Evolutionary conservation across 305 asterid genomes (phyloP), one percentile per base, ranked within the genome.

Genomic region (Striga hermonthica): DNA sequence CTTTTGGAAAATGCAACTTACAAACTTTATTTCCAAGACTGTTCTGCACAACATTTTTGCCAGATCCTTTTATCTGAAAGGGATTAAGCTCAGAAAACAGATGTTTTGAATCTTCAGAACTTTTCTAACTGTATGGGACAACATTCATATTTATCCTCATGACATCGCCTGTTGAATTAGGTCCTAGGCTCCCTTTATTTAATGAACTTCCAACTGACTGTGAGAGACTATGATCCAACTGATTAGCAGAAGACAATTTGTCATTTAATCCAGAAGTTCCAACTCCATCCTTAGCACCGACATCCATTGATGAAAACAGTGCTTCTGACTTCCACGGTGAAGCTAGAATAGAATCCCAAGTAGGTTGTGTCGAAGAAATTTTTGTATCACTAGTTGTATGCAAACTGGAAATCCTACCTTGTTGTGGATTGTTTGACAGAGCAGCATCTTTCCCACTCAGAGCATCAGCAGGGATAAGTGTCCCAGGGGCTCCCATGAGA

Each of bases 401-500:
- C 68, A 72, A 60, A 63, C 70, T 68, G 37, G 94, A 81, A 81
- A 78, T 80, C 70, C 73, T 82, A 77, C 74, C 75, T 72, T 76
- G 71, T 60, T 82, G 80, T 31, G 91, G 76, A 80, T 64, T 77
- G 63, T 72, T 63, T 3, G 91, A 66, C 71, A 22, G 31, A 22
- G 88, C 89, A 66, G 83, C 62, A 76, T 91, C 97, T 79, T 84
- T 85, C 39, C 88, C 82, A 79, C 87, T 76, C 71, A 83, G 67
- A 79, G 80, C 82, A 79, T 94, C 98, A 45, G 93, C 94, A 31
- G 99, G 98, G 73, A 94, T 83, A 68, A 88, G 88, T 13, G 96
- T 82, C 68, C 99, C 99, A 47, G 99, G 99, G 65, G 91, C 97
- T 77, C 97, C 99, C 99, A 94, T 94, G 75, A 94, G 99, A 82